Evolutionary conservation across 352 stramenopile genomes (phyloP), one percentile per base, ranked within the genome.

Genomic region (Thraustochytrium striatum): DNA sequence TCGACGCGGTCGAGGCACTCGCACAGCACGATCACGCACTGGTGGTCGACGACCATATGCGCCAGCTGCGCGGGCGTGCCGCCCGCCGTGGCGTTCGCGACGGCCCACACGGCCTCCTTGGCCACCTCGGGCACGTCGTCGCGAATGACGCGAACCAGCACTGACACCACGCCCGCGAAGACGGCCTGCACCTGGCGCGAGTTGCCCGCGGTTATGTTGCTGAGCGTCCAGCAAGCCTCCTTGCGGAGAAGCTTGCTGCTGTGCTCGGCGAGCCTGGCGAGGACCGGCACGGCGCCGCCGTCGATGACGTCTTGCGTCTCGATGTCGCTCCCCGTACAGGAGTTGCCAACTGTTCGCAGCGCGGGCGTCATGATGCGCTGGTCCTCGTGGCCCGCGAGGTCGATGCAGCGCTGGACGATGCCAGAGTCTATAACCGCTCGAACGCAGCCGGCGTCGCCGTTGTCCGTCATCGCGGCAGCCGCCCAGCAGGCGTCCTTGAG

Each of bases 121-220:
- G 61, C 19, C 8, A 72, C 3, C 8, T 72, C 61, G 7, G 36
- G 9, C n/a, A 5, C 3, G 7, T 28, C 3, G 7, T 52, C 30
- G 25, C 2, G 3, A 3, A 69, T 69, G 25, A 25, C 3, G 13
- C 21, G 7, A 69, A 69, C 43, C 5, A 28, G 19, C 8, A 7
- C 11, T 2, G 8, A 16, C 8, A 57, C 3, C 8, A 72, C 61
- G 8, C 11, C 13, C 9, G 61, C 36, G 8, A 72, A n/a, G 11
- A 61, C 36, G 3, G 43, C 61, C 61, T 72, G 61, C 7, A 72
- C 61, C 44, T 72, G 61, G 5, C 19, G 19, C 30, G 61, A 3
- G n/a, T 57, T 72, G 44, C 61, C 61, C 3, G 61, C 61, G 21
- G 19, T 28, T 2, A 72, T n/a, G 61, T 72, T 72, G 30, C 61